Evolutionary conservation across 2,329 filamentous ascomycete genomes (phyloP), one percentile per base, ranked within the genome.

Genomic region (Claviceps spartinae): DNA sequence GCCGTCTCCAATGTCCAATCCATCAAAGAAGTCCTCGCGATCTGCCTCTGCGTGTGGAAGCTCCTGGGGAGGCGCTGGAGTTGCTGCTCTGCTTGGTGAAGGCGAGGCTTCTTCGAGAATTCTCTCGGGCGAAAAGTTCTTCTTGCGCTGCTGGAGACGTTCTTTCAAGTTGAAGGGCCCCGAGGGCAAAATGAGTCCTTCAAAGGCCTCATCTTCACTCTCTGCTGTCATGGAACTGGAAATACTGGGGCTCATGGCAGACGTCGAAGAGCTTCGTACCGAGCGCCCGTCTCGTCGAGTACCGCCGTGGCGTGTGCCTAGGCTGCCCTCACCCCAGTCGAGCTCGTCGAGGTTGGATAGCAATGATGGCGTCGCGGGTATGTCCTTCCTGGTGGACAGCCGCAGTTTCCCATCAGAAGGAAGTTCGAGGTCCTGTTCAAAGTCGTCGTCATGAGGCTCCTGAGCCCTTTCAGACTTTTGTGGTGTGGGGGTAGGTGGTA

Each of bases 251-350:
- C 91, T 97, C 65, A 96, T 78, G 30, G 88, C 87, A 41, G 90
- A 95, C 38, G 85, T 82, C 18, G 88, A 91, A 1, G 89, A 95
- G 70, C 88, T 93, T 61, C 88, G 82, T 61, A 83, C 82, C 48
- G 88, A 90, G 42, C 81, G 81, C n/a, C 76, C 78, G 61, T 91
- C 88, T 60, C 88, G 82, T 57, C 82, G 79, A 14, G 88, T 95
- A 45, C 91, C 91, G 41, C 86, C 90, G 68, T 90, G 91, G 53
- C 91, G 81, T 45, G 91, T 95, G 41, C 91, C 89, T 54, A 96
- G 75, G 65, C 90, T 96, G 52, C 89, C 90, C 68, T 97, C 93
- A 50, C 86, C 88, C 86, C 91, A 95, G 63, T 96, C 90, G 59
- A 95, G 82, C 55, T 95, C 90, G 50, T 95, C 88, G 49, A 72